phyloP scores from a whole-genome alignment of 1,284 basidiomycete genomes.

The Heterobasidion annosum region DNA sequence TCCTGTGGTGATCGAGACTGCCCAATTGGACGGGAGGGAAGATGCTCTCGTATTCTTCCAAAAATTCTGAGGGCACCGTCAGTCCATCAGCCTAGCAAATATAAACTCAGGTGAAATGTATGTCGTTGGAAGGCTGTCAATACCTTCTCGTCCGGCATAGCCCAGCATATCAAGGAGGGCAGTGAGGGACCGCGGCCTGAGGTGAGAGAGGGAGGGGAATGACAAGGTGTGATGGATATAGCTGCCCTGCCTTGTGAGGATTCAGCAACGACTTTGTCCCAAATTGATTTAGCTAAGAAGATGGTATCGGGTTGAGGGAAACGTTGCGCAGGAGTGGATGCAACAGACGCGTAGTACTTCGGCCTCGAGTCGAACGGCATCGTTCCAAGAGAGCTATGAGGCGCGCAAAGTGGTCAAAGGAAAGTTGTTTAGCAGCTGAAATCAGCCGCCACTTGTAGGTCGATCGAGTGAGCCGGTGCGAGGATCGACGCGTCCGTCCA shows the following conservation, averaged over 20 bases:
- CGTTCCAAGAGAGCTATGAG: no score
- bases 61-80: constrained; percentile 4
- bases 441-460: no score
- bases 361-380: no score
- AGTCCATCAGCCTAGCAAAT: neutral
- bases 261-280: neutral
- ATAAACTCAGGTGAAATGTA: neutral
- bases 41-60: constrained; percentile 3
- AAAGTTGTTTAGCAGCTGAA: no score
- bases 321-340: neutral
- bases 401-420: no score
- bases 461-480: no score
- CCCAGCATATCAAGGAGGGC: constrained; percentile 23
- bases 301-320: neutral
- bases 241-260: neutral
- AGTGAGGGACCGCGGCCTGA: neutral
- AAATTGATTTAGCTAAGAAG: constrained; percentile 3
- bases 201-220: neutral
- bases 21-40: neutral
- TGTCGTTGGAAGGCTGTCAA: neutral
- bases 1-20: constrained; percentile 17
- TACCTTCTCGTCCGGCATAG: constrained; percentile 16
- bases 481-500: no score
- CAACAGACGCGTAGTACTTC: neutral
- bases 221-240: neutral